phyloP scores from a whole-genome alignment of 2,329 filamentous ascomycete species.

The Didymella glomerata region DNA sequence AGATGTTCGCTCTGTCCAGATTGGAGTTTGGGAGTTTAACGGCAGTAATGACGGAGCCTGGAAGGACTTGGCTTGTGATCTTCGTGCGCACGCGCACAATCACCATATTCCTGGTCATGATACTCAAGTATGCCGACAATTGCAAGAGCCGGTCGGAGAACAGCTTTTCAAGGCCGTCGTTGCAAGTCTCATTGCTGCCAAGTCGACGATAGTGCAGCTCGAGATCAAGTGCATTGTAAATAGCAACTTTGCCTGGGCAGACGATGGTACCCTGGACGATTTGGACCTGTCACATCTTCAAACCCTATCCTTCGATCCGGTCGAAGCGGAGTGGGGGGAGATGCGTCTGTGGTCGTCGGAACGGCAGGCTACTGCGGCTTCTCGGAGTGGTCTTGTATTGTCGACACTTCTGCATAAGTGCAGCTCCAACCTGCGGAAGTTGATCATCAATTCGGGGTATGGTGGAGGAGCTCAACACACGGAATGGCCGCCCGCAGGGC shows the following conservation, averaged over 20 bases:
- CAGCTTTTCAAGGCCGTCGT: not conserved
- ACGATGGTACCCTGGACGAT: not conserved
- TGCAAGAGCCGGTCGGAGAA: not conserved
- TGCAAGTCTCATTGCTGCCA: constrained; percentile 2
- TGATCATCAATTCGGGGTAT: not conserved
- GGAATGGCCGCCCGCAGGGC: not conserved
- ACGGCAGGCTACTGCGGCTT: not conserved
- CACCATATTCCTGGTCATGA: not conserved
- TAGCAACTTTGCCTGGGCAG: not conserved
- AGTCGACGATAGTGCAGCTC: not conserved
- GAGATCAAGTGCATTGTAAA: not conserved
- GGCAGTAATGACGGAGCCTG: not conserved
- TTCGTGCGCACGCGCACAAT: not conserved
- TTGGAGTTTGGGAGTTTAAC: not conserved
- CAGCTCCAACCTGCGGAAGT: not conserved
- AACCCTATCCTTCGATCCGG: not conserved
- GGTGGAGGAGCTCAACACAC: not conserved
- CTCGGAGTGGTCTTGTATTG: not conserved
- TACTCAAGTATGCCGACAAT: not conserved
- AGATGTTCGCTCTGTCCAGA: not conserved
- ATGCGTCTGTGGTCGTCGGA: not conserved
- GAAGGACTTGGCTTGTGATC: not conserved
- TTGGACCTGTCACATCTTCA: not conserved
- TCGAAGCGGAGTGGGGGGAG: not conserved
- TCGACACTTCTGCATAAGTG: not conserved